These are phyloP conservation scores for Fusarium redolens DNA, from an alignment of 2,329 filamentous ascomycete genomes.

Conservation along the genomic window DNA sequence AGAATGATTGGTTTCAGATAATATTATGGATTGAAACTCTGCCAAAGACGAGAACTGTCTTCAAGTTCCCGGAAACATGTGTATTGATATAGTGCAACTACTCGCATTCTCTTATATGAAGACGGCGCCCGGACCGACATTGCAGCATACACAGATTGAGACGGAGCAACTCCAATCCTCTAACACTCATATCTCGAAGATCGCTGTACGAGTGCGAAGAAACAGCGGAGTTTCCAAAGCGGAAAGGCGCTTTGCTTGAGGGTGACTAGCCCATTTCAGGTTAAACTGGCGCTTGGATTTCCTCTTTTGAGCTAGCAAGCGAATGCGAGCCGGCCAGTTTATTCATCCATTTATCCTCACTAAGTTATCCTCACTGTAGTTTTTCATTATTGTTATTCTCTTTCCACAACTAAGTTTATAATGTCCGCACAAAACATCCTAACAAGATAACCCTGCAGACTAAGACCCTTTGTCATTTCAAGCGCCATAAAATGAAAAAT, in stretches of 20 bases:
- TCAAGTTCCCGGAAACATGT: neutral
- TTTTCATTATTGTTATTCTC: neutral
- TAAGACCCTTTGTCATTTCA: rapidly evolving
- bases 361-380: no score
- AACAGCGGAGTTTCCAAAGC: neutral
- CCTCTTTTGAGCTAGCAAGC: neutral
- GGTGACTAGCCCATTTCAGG: rapidly evolving
- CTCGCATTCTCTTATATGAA: neutral
- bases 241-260: neutral
- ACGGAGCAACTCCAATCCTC: neutral
- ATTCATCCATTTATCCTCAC: neutral
- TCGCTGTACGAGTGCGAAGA: neutral
- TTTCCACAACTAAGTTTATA: rapidly evolving
- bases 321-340: neutral
- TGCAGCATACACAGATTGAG: neutral
- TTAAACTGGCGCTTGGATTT: rapidly evolving
- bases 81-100: neutral
- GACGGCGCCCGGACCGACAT: neutral
- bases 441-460: no score
- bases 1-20: neutral
- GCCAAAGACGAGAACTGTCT: neutral
- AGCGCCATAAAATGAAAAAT: rapidly evolving
- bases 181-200: neutral
- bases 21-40: no score
- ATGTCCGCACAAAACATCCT: no score